Evolutionary conservation across 108 stramenopile genomes (phyloP).

Genomic region (Epithemia pelagica): DNA sequence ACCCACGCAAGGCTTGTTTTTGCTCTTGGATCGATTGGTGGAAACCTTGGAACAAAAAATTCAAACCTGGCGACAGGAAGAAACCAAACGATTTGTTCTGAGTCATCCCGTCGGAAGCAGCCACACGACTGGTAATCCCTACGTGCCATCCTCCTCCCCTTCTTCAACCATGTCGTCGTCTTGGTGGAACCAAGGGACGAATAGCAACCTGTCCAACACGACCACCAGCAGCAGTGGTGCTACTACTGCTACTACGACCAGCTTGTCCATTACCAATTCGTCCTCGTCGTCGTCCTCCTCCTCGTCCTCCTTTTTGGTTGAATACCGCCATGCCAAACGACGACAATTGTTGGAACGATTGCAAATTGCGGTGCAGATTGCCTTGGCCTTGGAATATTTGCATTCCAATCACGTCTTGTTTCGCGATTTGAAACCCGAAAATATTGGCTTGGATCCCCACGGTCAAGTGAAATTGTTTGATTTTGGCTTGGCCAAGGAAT

Average conservation of each 20-base stretch:
- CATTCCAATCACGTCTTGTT: conserved; percentile 43
- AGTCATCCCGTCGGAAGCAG: neutral
- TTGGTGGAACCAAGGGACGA: neutral
- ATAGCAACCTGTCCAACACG: conserved; percentile 5
- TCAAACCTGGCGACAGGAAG: neutral
- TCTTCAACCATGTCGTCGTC: neutral
- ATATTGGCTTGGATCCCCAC: conserved; percentile 40
- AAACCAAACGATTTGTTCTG: neutral
- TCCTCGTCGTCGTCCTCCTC: neutral
- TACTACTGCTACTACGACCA: neutral
- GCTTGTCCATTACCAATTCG: neutral
- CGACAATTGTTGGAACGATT: conserved; percentile 20
- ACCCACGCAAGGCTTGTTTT: conserved; percentile 39
- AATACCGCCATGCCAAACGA: conserved; percentile 17
- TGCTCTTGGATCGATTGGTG: conserved; percentile 53
- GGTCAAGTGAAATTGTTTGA: conserved; percentile 44
- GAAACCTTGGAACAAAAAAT: conserved; percentile 34
- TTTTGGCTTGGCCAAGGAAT: conserved; percentile 66
- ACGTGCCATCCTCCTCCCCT: too few relatives aligned
- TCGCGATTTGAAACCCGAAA: conserved; percentile 67
- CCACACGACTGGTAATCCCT: too few relatives aligned
- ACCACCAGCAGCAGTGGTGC: neutral
- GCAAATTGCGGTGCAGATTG: conserved; percentile 34
- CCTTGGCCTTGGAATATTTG: conserved; percentile 50
- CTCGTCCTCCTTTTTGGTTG: conserved; percentile 8